Evolutionary conservation across 2,329 filamentous ascomycete genomes (phyloP), one percentile per base, ranked within the genome.

Genomic region (Colletotrichum tropicale): DNA sequence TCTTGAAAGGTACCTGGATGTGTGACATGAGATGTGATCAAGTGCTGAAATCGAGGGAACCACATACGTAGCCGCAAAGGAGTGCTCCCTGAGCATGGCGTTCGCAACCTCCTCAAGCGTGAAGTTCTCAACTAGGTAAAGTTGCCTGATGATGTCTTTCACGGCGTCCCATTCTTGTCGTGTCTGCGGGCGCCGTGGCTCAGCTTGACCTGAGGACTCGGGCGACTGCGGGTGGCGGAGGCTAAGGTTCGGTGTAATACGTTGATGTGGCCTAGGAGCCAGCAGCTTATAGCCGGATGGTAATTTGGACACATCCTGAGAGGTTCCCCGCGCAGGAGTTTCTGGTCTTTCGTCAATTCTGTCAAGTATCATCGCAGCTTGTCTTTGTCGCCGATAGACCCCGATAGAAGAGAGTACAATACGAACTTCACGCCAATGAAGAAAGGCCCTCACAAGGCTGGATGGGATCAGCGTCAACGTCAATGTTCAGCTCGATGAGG

Each of bases 261-360:
- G n/a, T 52, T 52, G 43, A 52, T 21, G n/a, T 21, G 43, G n/a
- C 10, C 21, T 52, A 0, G 43, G 43, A n/a, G 43, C 43, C n/a
- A 52, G 21, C n/a, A 52, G 43, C n/a, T 52, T 52, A 6, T 21
- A 52, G 12, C n/a, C 10, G 6, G 43, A 7, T 8, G 10, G 2
- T 13, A 0, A 1, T 52, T 52, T 52, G 3, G n/a, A 52, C 1
- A 7, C 43, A 13, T 52, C n/a, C 43, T 52, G 43, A 13, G n/a
- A 21, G 9, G 10, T 7, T 13, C n/a, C 10, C n/a, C 5, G 10
- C n/a, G 43, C n/a, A 9, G 43, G 10, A n/a, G 6, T 52, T 21
- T 3, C n/a, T 0, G 43, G 43, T n/a, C 4, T 3, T 0, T 52
- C n/a, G 8, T 21, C 10, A 0, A 12, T 8, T 13, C 4, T 21